Percentiles rank a stretch among this genome's conserved stretches.
Evolutionary conservation across 176 grass and related monocot species (phyloP).

Genomic region (Oropetium thomaeum): DNA sequence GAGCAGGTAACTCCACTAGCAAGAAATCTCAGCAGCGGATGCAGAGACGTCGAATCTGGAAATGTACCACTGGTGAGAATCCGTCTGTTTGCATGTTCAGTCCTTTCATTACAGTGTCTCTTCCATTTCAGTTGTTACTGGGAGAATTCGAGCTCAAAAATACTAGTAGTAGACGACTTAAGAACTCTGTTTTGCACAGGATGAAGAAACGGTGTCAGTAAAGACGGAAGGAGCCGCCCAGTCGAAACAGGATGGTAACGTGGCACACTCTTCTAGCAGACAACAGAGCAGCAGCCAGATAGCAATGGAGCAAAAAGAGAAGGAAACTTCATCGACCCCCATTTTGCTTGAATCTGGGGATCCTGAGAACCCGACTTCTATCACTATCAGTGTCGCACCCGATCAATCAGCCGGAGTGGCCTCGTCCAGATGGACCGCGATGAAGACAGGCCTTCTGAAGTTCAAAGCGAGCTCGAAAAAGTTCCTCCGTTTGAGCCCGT

Average conservation of each 20-base stretch:
- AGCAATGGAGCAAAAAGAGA: constrained; percentile 30
- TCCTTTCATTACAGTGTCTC: background rate
- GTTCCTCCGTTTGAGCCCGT: constrained; percentile 44
- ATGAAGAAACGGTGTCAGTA: constrained; percentile 26
- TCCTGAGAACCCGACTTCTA: constrained; percentile 34
- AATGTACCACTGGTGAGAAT: constrained; percentile 42
- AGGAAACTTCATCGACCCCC: constrained; percentile 33
- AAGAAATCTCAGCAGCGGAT: constrained; percentile 59
- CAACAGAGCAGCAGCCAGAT: constrained; percentile 28
- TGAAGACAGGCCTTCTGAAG: constrained; percentile 61
- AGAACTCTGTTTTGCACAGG: constrained; percentile 37
- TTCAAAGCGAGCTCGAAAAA: constrained; percentile 52
- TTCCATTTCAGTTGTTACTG: background rate
- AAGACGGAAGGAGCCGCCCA: constrained; percentile 36
- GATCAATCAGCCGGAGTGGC: constrained; percentile 19
- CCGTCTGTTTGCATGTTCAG: background rate
- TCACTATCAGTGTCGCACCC: background rate
- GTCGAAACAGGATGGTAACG: constrained; percentile 39
- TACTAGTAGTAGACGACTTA: background rate
- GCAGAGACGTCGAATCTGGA: constrained; percentile 68
- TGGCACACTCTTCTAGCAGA: constrained; percentile 42
- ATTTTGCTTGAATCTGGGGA: constrained; percentile 27
- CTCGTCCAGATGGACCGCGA: constrained; percentile 64
- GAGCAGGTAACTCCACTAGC: constrained; percentile 77
- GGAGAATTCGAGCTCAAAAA: background rate